Percentiles rank a stretch among this genome's conserved stretches.
Evolutionary conservation across 169 alveolate genomes (phyloP).

Genomic region (Plasmodium cynomolgi): DNA sequence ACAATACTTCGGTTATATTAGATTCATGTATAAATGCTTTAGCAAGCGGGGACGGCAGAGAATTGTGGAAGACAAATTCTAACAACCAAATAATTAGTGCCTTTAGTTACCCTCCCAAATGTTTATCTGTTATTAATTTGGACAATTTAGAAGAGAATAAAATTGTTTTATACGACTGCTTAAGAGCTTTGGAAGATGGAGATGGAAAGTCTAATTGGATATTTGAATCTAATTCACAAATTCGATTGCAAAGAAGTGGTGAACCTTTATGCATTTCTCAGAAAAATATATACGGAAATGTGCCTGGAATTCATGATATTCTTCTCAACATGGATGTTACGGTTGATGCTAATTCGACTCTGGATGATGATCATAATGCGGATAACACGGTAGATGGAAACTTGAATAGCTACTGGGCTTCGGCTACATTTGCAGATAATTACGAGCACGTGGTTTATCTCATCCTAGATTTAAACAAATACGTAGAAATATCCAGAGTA

Average conservation of each 20-base stretch:
- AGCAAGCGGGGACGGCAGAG: slow-evolving; percentile 81
- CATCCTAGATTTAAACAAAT: slow-evolving; percentile 83
- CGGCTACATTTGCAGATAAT: slow-evolving; percentile 85
- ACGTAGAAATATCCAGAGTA: slow-evolving; percentile 80
- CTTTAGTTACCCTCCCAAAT: slow-evolving; percentile 65
- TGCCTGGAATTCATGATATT: slow-evolving; percentile 88
- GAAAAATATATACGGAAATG: slow-evolving; percentile 80
- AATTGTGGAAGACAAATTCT: slow-evolving; percentile 84
- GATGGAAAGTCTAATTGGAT: slow-evolving; percentile 88
- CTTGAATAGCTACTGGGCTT: slow-evolving; percentile 91
- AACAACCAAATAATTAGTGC: slow-evolving; percentile 81
- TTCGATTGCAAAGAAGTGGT: slow-evolving; percentile 81
- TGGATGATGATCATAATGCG: slow-evolving; percentile 83
- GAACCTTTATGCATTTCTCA: slow-evolving; percentile 88
- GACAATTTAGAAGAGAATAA: slow-evolving; percentile 34
- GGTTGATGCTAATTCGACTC: slow-evolving; percentile 76
- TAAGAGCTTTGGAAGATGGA: slow-evolving; percentile 87
- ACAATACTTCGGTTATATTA: slow-evolving; percentile 84
- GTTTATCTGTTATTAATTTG: slow-evolving; percentile 53
- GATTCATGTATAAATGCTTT: slow-evolving; percentile 88
- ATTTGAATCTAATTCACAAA: slow-evolving; percentile 89
- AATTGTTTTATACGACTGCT: slow-evolving; percentile 83
- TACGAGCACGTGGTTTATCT: slow-evolving; percentile 81
- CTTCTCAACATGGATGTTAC: slow-evolving; percentile 73
- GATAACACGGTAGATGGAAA: slow-evolving; percentile 88